Conservation (phyloP, 345 rosid species). For the Acer negundo region DNA sequence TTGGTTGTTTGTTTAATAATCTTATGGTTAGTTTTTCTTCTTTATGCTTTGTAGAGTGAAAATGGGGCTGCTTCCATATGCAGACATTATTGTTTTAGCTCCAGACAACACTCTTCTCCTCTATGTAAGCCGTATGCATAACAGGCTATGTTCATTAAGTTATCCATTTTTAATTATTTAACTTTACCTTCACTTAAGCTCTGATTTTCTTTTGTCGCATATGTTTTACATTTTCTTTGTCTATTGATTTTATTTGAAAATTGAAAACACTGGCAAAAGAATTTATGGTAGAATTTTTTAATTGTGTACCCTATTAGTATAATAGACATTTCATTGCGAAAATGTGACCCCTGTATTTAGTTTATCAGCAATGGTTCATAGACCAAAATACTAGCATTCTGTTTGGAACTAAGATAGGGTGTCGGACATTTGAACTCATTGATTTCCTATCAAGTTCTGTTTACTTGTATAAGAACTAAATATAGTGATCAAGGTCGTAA, state of each 20-base stretch:
- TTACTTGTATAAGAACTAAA: not conserved
- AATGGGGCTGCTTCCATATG: constrained; percentile 62
- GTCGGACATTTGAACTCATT: not conserved
- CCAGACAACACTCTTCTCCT: constrained; percentile 79
- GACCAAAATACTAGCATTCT: not conserved
- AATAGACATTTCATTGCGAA: not conserved
- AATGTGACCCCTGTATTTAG: not conserved
- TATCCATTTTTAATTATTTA: not conserved
- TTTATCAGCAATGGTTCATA: not conserved
- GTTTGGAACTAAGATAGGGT: not conserved
- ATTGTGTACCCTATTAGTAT: not conserved
- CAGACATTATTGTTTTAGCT: constrained; percentile 76
- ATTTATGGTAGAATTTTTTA: not conserved
- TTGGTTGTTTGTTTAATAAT: constrained; percentile 13
- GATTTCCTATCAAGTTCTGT: not conserved
- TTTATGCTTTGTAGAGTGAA: constrained; percentile 54
- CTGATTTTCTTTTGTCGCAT: not conserved
- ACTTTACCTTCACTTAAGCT: constrained; percentile 7
- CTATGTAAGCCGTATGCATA: constrained; percentile 60
- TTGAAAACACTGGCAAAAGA: not conserved
- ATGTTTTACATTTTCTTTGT: not conserved
- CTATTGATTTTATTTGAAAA: not conserved
- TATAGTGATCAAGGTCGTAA: not conserved
- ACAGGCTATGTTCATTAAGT: not conserved
- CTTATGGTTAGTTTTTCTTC: constrained; percentile 1